phyloP scores from a whole-genome alignment of 371 early-diverging fungal genomes.

The Ordospora pajunii region DNA sequence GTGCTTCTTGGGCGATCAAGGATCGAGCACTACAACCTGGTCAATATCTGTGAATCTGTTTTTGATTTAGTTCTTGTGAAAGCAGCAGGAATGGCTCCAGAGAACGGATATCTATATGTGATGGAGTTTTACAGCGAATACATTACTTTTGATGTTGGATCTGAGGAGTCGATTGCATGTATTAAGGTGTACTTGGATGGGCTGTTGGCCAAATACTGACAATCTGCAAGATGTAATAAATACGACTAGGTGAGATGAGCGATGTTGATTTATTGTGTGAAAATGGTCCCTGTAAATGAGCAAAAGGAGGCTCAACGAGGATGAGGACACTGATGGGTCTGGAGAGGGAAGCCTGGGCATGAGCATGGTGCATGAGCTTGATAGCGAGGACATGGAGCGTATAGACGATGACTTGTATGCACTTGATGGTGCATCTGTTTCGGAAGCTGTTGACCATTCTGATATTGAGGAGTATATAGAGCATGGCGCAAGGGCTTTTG shows the following conservation, averaged over 20 bases:
- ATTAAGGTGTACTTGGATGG: neutral
- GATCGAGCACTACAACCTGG: neutral
- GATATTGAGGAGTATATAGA: slow-evolving; percentile 4
- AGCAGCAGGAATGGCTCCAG: neutral
- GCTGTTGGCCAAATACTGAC: neutral
- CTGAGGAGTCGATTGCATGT: neutral
- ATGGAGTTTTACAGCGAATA: slow-evolving; percentile 5
- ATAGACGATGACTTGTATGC: neutral
- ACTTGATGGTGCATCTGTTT: slow-evolving; percentile 21
- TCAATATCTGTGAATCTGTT: neutral
- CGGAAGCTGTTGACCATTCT: slow-evolving; percentile 25
- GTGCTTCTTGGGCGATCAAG: neutral
- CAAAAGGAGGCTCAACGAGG: slow-evolving; percentile 10
- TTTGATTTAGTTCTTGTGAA: slow-evolving; percentile 4
- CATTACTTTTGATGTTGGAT: neutral
- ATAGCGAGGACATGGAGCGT: neutral
- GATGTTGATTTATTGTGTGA: neutral
- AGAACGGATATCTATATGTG: neutral
- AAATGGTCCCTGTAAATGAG: neutral
- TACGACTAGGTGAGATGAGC: neutral
- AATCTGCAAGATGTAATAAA: neutral
- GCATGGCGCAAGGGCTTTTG: neutral
- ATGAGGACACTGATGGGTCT: neutral
- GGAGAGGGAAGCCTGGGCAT: neutral
- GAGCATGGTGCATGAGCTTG: neutral